A percentile compares a stretch with the other conserved stretches of the same genome.
Evolutionary conservation across 306 rosid species (phyloP).

Genomic region (Sphenostylis stenocarpa): DNA sequence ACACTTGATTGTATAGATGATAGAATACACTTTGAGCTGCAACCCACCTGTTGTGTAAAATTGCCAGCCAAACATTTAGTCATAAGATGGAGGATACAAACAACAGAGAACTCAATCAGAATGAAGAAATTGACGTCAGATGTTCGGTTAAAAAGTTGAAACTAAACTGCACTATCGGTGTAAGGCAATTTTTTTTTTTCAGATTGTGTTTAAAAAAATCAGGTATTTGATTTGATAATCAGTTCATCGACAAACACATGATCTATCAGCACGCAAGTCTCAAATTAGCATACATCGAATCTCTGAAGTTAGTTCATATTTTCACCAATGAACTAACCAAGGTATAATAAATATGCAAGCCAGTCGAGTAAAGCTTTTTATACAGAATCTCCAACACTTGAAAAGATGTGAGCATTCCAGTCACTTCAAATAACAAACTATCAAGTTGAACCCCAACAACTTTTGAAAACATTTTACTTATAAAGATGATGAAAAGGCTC

Average conservation of each 20-base stretch:
- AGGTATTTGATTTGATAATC: neutral
- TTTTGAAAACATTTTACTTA: neutral
- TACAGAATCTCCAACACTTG: neutral
- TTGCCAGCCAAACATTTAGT: slow-evolving; percentile 21
- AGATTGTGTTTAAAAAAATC: neutral
- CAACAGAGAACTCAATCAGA: slow-evolving; percentile 14
- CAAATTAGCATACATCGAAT: neutral
- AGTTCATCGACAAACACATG: neutral
- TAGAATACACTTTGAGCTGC: slow-evolving; percentile 96
- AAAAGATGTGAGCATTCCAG: neutral
- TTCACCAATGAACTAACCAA: neutral
- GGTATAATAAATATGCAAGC: neutral
- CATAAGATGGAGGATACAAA: neutral
- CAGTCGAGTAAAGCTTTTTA: neutral
- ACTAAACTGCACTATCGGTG: neutral
- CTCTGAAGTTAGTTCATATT: neutral
- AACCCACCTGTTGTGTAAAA: slow-evolving; percentile 70
- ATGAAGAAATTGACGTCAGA: neutral
- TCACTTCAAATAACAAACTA: neutral
- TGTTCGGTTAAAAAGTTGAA: neutral
- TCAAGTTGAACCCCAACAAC: neutral
- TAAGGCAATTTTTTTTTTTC: neutral
- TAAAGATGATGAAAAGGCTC: neutral
- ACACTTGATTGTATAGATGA: slow-evolving; percentile 95
- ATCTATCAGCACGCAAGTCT: neutral